Percentiles rank a stretch among this genome's conserved stretches.
phyloP scores from a whole-genome alignment of 2,329 filamentous ascomycete genomes.

The Metarhizium robertsii region DNA sequence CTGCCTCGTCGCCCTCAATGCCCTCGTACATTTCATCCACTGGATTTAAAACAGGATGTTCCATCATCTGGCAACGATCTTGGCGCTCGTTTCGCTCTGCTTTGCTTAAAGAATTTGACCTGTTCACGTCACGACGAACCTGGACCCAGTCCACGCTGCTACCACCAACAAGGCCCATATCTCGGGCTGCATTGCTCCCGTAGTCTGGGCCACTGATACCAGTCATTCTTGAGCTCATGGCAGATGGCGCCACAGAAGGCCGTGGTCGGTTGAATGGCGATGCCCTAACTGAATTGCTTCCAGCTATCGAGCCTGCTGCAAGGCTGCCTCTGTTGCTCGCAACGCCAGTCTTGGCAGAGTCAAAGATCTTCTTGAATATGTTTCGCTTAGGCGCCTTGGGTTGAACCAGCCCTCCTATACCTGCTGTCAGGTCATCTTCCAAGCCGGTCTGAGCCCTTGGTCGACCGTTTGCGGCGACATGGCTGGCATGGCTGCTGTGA shows the following conservation, averaged over 20 bases:
- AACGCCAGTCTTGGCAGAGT: slow-evolving; percentile 87
- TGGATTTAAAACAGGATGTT: slow-evolving; percentile 78
- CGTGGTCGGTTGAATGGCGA: slow-evolving; percentile 34
- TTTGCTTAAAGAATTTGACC: slow-evolving; percentile 84
- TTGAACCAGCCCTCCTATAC: slow-evolving; percentile 67
- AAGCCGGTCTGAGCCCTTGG: slow-evolving; percentile 59
- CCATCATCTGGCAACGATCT: slow-evolving; percentile 91
- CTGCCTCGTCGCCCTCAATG: slow-evolving; percentile 82
- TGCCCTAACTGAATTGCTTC: slow-evolving; percentile 32
- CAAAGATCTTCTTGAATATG: slow-evolving; percentile 92
- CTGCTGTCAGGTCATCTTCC: slow-evolving; percentile 54
- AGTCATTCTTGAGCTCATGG: slow-evolving; percentile 35
- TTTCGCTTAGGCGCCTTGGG: slow-evolving; percentile 77
- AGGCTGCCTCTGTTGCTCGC: slow-evolving; percentile 84
- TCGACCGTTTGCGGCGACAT: slow-evolving; percentile 30
- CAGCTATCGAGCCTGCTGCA: slow-evolving; percentile 40
- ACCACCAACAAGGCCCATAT: slow-evolving; percentile 57
- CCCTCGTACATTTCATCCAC: slow-evolving; percentile 81
- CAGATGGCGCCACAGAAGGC: slow-evolving; percentile 21
- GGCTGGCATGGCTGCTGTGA: slow-evolving; percentile 75
- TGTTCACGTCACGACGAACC: slow-evolving; percentile 87
- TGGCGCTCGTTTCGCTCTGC: slow-evolving; percentile 78
- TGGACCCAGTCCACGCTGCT: slow-evolving; percentile 83
- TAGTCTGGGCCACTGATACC: slow-evolving; percentile 25
- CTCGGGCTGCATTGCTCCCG: slow-evolving; percentile 48